Evolutionary conservation across 768 basidiomycete genomes (phyloP).

Genomic region (Candolleomyces efflorescens): DNA sequence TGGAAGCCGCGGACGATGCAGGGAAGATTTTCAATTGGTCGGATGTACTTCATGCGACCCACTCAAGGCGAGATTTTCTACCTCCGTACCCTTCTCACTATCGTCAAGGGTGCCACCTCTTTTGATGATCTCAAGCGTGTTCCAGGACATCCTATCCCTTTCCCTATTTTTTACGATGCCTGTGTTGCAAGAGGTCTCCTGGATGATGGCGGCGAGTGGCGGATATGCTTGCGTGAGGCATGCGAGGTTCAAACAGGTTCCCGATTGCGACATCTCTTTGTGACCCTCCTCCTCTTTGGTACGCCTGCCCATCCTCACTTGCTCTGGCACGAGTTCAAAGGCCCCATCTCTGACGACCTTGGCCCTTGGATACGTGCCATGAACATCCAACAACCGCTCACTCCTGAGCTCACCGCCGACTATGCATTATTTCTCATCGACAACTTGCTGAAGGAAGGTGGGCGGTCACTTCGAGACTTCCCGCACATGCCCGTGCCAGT

Average conservation of each 20-base stretch:
- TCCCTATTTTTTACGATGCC: constrained; percentile 33
- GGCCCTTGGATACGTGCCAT: constrained; percentile 26
- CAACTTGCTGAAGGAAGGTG: constrained; percentile 20
- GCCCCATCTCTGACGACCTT: too few relatives aligned
- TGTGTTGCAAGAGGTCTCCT: constrained; percentile 39
- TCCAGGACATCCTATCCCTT: constrained; percentile 13
- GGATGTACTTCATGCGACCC: constrained; percentile 36
- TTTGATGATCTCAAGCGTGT: constrained; percentile 20
- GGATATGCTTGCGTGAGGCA: too few relatives aligned
- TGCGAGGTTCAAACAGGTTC: too few relatives aligned
- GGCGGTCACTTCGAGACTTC: constrained; percentile 18
- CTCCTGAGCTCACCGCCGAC: constrained; percentile 14
- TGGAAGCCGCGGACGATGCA: constrained; percentile 21
- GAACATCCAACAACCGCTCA: too few relatives aligned
- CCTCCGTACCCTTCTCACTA: constrained; percentile 34
- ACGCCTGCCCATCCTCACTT: too few relatives aligned
- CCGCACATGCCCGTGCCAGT: constrained; percentile 27
- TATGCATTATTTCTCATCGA: constrained; percentile 36
- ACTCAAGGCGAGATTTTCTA: constrained; percentile 36
- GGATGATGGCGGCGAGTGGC: constrained; percentile 35
- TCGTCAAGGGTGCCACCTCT: constrained; percentile 30
- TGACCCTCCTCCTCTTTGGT: too few relatives aligned
- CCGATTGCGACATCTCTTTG: too few relatives aligned
- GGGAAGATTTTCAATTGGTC: constrained; percentile 30
- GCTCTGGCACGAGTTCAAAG: too few relatives aligned